These are phyloP conservation scores for Leptosphaerulina australis DNA, from an alignment of 2,329 filamentous ascomycete genomes.

Conservation along the genomic window DNA sequence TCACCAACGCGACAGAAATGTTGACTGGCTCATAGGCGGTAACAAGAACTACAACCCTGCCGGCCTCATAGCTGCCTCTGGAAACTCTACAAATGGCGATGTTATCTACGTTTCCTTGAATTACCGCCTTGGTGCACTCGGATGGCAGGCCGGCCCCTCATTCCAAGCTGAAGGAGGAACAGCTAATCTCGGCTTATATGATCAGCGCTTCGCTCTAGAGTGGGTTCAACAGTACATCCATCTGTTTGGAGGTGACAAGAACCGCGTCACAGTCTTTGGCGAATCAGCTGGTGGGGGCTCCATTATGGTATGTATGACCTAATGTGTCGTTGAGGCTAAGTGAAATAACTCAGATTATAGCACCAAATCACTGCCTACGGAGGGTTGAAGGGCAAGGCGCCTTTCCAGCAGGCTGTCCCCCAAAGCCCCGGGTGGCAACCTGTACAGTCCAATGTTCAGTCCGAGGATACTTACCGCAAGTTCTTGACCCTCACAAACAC, in stretches of 20 bases:
- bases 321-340: no score
- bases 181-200: slow-evolving; percentile 45
- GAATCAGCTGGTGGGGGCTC: slow-evolving; percentile 48
- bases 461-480: slow-evolving; percentile 40
- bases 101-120: slow-evolving; percentile 55
- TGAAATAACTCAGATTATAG: no score
- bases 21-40: slow-evolving; percentile 26
- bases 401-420: slow-evolving; percentile 48
- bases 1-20: not conserved
- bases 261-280: slow-evolving; percentile 48
- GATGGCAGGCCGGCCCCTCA: slow-evolving; percentile 43
- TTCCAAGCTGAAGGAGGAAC: slow-evolving; percentile 44
- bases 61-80: slow-evolving; percentile 52
- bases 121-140: slow-evolving; percentile 54
- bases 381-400: slow-evolving; percentile 45
- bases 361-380: slow-evolving; percentile 52
- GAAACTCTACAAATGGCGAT: slow-evolving; percentile 48
- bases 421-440: slow-evolving; percentile 51
- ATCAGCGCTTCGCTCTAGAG: slow-evolving; percentile 49
- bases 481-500: slow-evolving; percentile 44
- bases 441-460: slow-evolving; percentile 29
- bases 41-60: slow-evolving; percentile 52
- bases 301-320: no score
- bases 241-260: slow-evolving; percentile 48
- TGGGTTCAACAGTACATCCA: slow-evolving; percentile 51